A percentile compares a stretch with the other conserved stretches of the same genome.
Conservation (phyloP, 2,329 filamentous ascomycete genomes). For the Neopestalotiopsis sp. region DNA sequence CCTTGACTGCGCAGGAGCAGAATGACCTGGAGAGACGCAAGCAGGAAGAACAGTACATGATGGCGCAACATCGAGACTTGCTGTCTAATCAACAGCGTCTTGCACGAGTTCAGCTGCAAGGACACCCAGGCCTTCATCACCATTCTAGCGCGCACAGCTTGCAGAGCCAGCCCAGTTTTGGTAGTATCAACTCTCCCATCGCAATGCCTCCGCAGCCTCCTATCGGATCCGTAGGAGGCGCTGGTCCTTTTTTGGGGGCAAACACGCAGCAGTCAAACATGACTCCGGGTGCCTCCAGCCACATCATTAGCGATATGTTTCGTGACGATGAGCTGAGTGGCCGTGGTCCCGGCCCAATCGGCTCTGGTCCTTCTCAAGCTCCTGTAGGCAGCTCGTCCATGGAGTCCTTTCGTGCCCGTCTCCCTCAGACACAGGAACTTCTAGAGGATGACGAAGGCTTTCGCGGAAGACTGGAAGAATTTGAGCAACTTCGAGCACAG, state of each 20-base stretch:
- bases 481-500: conserved; percentile 78
- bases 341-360: conserved; percentile 36
- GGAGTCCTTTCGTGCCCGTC: conserved; percentile 46
- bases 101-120: conserved; percentile 72
- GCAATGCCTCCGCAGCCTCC: conserved; percentile 61
- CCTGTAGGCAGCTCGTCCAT: conserved; percentile 44
- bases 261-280: conserved; percentile 47
- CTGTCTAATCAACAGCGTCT: conserved; percentile 85
- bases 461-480: conserved; percentile 79
- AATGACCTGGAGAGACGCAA: conserved; percentile 96
- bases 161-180: conserved; percentile 95
- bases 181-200: conserved; percentile 89
- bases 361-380: conserved; percentile 41
- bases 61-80: conserved; percentile 94
- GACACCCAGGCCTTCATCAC: conserved; percentile 73
- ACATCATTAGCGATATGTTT: conserved; percentile 48
- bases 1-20: conserved; percentile 95
- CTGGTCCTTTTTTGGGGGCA: conserved; percentile 73
- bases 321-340: conserved; percentile 73
- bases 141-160: conserved; percentile 95
- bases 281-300: conserved; percentile 44
- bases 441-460: conserved; percentile 62
- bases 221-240: conserved; percentile 62
- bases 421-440: conserved; percentile 57
- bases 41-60: conserved; percentile 96